Conservation (phyloP, 78 protist genomes). For the Emiliania huxleyi region DNA sequence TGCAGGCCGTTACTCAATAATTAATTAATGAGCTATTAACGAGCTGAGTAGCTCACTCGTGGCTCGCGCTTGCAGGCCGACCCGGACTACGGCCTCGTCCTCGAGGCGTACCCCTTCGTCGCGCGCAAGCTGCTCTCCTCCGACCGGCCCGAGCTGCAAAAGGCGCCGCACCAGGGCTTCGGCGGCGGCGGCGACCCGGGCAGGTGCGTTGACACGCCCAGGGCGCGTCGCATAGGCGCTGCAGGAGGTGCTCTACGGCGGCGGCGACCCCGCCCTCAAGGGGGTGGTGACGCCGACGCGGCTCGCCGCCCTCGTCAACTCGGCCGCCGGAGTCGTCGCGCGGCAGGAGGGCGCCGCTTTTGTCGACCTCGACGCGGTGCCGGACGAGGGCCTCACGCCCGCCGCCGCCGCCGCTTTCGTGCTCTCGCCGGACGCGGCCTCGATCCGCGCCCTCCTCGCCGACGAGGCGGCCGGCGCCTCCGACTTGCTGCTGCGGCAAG, state of each 20-base stretch:
- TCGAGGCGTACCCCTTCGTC: slow-evolving; percentile 49
- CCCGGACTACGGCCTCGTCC: slow-evolving; percentile 9
- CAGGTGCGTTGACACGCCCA: too few relatives aligned
- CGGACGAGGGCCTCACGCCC: slow-evolving; percentile 30
- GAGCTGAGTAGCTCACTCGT: too few relatives aligned
- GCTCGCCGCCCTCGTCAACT: slow-evolving; percentile 37
- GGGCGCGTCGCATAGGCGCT: too few relatives aligned
- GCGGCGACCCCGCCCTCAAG: neutral
- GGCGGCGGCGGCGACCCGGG: neutral
- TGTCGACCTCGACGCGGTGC: slow-evolving; percentile 48
- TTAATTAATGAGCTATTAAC: too few relatives aligned
- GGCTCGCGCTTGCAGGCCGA: too few relatives aligned
- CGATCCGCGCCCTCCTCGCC: slow-evolving; percentile 17
- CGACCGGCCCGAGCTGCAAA: slow-evolving; percentile 42
- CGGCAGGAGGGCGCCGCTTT: slow-evolving; percentile 38
- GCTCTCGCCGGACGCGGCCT: neutral
- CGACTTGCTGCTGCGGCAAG: slow-evolving; percentile 43
- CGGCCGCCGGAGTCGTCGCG: slow-evolving; percentile 43
- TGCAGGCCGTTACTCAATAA: too few relatives aligned
- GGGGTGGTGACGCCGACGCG: neutral
- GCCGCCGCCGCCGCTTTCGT: neutral
- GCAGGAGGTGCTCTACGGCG: slow-evolving; percentile 33
- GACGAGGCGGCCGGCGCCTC: slow-evolving; percentile 25
- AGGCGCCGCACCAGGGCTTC: slow-evolving; percentile 36
- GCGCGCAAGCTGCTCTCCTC: slow-evolving; percentile 48